These are phyloP conservation scores for Bretziella fagacearum DNA, from an alignment of 2,329 filamentous ascomycete species.

Conservation along the genomic window DNA sequence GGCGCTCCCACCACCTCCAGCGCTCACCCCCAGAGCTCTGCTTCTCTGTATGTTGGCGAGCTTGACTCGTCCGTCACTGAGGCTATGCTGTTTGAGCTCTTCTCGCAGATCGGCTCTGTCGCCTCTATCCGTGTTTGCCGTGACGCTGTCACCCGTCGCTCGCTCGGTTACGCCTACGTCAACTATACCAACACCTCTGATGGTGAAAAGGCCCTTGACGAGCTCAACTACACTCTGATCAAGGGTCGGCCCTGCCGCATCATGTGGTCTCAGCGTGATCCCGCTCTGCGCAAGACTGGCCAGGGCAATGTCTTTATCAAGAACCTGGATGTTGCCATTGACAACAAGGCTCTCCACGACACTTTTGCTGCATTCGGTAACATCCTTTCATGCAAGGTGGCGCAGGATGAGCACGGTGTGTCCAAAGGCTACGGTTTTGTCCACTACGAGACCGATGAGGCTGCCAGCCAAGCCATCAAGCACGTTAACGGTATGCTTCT, in stretches of 20 bases:
- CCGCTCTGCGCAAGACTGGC: slow-evolving; percentile 95
- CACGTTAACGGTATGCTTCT: slow-evolving; percentile 98
- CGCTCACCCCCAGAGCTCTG: slow-evolving; percentile 74
- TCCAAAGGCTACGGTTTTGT: slow-evolving; percentile 99
- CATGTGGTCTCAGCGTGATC: slow-evolving; percentile 99
- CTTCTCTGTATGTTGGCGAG: slow-evolving; percentile 97
- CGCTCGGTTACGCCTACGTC: slow-evolving; percentile 97
- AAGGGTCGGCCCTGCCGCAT: slow-evolving; percentile 98
- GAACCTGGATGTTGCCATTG: slow-evolving; percentile 95
- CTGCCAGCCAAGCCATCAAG: slow-evolving; percentile 93
- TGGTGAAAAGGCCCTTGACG: slow-evolving; percentile 95
- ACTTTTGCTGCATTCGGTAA: slow-evolving; percentile 98
- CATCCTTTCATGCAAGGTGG: slow-evolving; percentile 98
- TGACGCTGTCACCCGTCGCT: slow-evolving; percentile 95
- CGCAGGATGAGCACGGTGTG: slow-evolving; percentile 88
- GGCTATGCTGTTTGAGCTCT: slow-evolving; percentile 99
- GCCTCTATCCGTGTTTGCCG: slow-evolving; percentile 99
- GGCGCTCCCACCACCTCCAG: slow-evolving; percentile 58
- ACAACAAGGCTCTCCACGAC: slow-evolving; percentile 99
- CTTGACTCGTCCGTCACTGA: slow-evolving; percentile 95
- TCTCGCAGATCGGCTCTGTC: slow-evolving; percentile 97
- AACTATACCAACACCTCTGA: slow-evolving; percentile 98
- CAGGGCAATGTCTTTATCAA: slow-evolving; percentile 99
- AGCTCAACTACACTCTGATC: slow-evolving; percentile 98
- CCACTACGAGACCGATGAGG: slow-evolving; percentile 98